A percentile compares a stretch with the other conserved stretches of the same genome.
These are phyloP conservation scores for Penicillium cosmopolitanum DNA, from an alignment of 495 filamentous ascomycete species.

Conservation along the genomic window DNA sequence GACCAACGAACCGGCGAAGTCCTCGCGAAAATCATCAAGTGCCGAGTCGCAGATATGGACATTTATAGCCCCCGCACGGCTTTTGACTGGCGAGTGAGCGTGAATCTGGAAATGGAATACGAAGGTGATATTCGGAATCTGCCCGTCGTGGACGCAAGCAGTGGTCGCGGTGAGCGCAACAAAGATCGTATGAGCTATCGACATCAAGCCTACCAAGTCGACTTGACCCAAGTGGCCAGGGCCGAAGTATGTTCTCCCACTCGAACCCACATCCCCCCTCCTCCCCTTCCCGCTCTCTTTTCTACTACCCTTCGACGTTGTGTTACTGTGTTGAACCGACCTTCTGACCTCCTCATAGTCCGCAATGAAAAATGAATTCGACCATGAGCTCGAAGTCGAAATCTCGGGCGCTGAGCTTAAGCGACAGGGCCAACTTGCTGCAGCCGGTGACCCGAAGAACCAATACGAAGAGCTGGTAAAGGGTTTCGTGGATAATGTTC, in stretches of 20 bases:
- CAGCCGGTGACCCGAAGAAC: constrained; percentile 56
- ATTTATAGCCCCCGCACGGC: constrained; percentile 70
- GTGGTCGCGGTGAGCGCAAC: constrained; percentile 60
- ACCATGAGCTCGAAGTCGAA: constrained; percentile 90
- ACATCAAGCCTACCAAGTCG: constrained; percentile 82
- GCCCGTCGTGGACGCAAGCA: constrained; percentile 34
- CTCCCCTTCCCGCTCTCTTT: not conserved
- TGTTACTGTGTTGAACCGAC: constrained; percentile 8
- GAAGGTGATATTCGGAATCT: constrained; percentile 67
- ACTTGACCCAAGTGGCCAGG: constrained; percentile 83
- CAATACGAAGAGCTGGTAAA: constrained; percentile 75
- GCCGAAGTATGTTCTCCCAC: constrained; percentile 54
- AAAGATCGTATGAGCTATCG: constrained; percentile 91
- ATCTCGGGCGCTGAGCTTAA: constrained; percentile 67
- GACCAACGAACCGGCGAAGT: constrained; percentile 73
- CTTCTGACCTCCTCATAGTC: constrained; percentile 38
- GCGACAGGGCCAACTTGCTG: constrained; percentile 67
- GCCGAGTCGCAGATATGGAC: constrained; percentile 79
- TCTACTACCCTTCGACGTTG: constrained; percentile 3
- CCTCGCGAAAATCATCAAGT: constrained; percentile 86
- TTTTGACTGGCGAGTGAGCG: constrained; percentile 85
- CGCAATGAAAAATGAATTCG: constrained; percentile 58
- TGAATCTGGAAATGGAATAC: constrained; percentile 89
- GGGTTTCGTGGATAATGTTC: constrained; percentile 83
- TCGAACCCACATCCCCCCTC: not conserved